Evolutionary conservation across 1,139 yeast genomes (phyloP), one percentile per base, ranked within the genome.

Genomic region (Pichia inconspicua): DNA sequence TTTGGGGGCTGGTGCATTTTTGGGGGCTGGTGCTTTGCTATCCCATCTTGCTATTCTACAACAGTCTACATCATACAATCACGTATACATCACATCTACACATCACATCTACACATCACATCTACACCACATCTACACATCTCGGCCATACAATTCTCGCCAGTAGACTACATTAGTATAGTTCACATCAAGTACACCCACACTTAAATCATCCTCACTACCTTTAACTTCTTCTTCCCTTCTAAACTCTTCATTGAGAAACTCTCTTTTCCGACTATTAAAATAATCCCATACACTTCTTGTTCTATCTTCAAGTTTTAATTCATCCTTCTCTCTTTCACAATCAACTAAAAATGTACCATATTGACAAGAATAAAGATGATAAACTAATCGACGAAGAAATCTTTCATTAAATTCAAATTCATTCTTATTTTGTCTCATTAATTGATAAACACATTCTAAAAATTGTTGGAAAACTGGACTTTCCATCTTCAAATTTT

Each of bases 271-370:
- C 34, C 96, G 70, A 2, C 95, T 85, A 49, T 80, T 71, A 68
- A 92, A 92, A 62, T 92, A 89, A 65, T 89, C 96, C 98, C 98
- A 92, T 1, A 85, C 96, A 12, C 94, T 82, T 22, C 86, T 72
- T 0, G 97, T 86, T 15, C 72, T 68, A 2, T 68, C 61, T 9
- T 60, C 63, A 0, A 77, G 67, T 14, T 71, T 62, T 27, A 71
- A 66, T 30, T 66, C 66, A 10, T 68, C 59, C 40, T 80, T 66
- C 53, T 88, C 96, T 44, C 70, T 65, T 60, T 92, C 96, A 38
- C 77, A 75, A 61, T 92, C 85, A 58, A 78, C 80, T 45, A 94
- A 65, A 59, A 92, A 92, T 1, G 96, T 80, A 3, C 98, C 98
- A 64, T 89, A 92, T 63, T 92, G 98, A 61, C 97, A 89, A 1